Evolutionary conservation across 257 asterid species (phyloP).

Genomic region (Gynochthodes officinalis): DNA sequence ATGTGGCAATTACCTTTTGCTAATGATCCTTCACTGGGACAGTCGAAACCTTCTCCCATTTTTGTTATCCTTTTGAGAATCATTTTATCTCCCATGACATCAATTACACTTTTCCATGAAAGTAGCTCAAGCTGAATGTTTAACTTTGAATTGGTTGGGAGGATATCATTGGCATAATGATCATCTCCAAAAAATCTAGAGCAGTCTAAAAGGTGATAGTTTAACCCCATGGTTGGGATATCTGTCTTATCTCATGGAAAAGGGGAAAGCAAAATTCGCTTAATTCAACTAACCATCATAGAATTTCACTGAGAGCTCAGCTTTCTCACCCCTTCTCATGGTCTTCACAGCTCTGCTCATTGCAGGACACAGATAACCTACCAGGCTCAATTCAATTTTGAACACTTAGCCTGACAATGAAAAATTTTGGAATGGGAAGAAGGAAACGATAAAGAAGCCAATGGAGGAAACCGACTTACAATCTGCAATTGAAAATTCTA

Average conservation of each 20-base stretch:
- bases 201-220: constrained; percentile 34
- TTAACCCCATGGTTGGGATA: not conserved
- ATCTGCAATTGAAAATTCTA: constrained; percentile 39
- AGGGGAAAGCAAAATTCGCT: not conserved
- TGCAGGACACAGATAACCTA: constrained; percentile 51
- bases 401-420: not conserved
- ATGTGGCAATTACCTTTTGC: constrained; percentile 35
- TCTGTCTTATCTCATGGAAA: not conserved
- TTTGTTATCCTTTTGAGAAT: constrained; percentile 43
- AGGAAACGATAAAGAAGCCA: not conserved
- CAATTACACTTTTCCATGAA: constrained; percentile 54
- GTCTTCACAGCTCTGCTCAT: constrained; percentile 52
- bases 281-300: not conserved
- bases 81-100: constrained; percentile 44
- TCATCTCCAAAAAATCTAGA: constrained; percentile 24
- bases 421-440: not conserved
- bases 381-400: not conserved
- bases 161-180: constrained; percentile 15
- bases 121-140: constrained; percentile 46
- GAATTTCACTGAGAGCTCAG: constrained; percentile 53
- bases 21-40: constrained; percentile 51
- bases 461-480: constrained; percentile 28
- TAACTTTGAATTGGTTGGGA: constrained; percentile 30
- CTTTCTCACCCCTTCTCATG: constrained; percentile 66
- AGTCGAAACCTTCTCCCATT: constrained; percentile 51